Conservation (phyloP, 192 early-diverging fungal species). For the Endogone sp. region DNA sequence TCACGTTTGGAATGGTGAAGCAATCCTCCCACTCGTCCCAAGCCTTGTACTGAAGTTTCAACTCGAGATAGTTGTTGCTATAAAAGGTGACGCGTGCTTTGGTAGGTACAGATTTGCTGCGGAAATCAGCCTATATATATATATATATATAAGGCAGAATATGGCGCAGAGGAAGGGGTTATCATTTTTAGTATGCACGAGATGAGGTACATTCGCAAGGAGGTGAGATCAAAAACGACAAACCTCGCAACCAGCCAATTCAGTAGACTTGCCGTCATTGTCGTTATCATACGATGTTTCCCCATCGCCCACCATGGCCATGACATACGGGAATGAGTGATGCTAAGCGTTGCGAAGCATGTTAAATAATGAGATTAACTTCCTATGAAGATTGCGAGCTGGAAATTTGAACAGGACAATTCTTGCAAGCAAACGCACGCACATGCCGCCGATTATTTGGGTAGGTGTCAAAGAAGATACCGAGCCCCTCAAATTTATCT, state of each 20-base stretch:
- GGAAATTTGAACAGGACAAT: too few species aligned
- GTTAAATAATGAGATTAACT: too few species aligned
- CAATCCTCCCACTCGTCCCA: constrained; percentile 78
- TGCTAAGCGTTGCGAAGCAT: constrained; percentile 12
- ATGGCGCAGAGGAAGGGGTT: not conserved
- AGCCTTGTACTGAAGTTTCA: constrained; percentile 36
- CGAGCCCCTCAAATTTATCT: constrained; percentile 88
- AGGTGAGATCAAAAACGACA: not conserved
- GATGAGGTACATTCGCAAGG: too few species aligned
- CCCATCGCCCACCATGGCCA: constrained; percentile 93
- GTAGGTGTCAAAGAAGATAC: constrained; percentile 97
- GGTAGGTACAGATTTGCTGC: constrained; percentile 56
- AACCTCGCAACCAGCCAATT: constrained; percentile 60
- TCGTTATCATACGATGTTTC: constrained; percentile 78
- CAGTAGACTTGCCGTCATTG: constrained; percentile 76
- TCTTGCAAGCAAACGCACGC: too few species aligned
- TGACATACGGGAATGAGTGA: constrained; percentile 83
- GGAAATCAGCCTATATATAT: constrained; percentile 64
- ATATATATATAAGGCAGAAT: constrained; percentile 9
- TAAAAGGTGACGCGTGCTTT: constrained; percentile 73
- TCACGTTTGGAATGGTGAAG: constrained; percentile 74
- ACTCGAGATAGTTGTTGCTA: constrained; percentile 52
- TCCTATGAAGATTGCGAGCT: too few species aligned
- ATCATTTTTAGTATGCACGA: constrained; percentile 3
- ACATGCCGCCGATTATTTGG: constrained; percentile 66